Evolutionary conservation across 192 early-diverging fungal species (phyloP).

Genomic region (Fimicolochytrium jonesii): DNA sequence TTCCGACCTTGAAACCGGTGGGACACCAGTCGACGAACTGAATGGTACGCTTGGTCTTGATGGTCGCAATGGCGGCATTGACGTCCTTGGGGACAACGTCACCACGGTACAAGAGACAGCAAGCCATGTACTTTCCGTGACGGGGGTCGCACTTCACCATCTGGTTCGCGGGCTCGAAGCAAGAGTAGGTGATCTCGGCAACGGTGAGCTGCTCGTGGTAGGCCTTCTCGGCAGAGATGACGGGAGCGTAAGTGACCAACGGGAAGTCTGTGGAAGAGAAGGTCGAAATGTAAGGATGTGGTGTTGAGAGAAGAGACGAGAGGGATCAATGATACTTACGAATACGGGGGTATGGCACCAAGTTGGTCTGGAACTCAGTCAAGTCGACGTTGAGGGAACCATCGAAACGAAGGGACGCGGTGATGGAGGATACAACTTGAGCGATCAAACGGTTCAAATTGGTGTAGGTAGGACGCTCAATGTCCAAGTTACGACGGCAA

Average conservation of each 20-base stretch:
- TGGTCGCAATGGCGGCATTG: constrained; percentile 80
- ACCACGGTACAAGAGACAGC: constrained; percentile 98
- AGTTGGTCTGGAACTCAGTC: constrained; percentile 99
- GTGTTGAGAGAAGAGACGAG: background rate
- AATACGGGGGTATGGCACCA: constrained; percentile 99
- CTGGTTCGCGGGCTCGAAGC: constrained; percentile 98
- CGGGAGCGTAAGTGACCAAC: constrained; percentile 91
- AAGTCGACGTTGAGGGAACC: constrained; percentile 98
- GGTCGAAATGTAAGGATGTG: background rate
- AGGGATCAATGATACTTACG: constrained; percentile 16
- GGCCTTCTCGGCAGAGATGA: constrained; percentile 93
- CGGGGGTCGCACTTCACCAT: constrained; percentile 99
- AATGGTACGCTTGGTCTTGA: constrained; percentile 95
- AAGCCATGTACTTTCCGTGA: constrained; percentile 99
- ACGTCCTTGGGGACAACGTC: constrained; percentile 99
- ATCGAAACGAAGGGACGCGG: constrained; percentile 96
- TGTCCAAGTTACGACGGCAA: constrained; percentile 96
- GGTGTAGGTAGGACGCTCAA: constrained; percentile 93
- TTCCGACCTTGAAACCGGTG: constrained; percentile 99
- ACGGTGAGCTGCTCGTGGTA: constrained; percentile 96
- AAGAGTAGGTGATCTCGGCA: constrained; percentile 91
- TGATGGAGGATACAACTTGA: constrained; percentile 99
- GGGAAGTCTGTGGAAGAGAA: constrained; percentile 70
- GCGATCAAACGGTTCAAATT: constrained; percentile 98
- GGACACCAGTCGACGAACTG: constrained; percentile 99